A percentile compares a stretch with the other conserved stretches of the same genome.
These are phyloP conservation scores for Malassezia nana DNA, from an alignment of 1,284 basidiomycete genomes.

Conservation along the genomic window DNA sequence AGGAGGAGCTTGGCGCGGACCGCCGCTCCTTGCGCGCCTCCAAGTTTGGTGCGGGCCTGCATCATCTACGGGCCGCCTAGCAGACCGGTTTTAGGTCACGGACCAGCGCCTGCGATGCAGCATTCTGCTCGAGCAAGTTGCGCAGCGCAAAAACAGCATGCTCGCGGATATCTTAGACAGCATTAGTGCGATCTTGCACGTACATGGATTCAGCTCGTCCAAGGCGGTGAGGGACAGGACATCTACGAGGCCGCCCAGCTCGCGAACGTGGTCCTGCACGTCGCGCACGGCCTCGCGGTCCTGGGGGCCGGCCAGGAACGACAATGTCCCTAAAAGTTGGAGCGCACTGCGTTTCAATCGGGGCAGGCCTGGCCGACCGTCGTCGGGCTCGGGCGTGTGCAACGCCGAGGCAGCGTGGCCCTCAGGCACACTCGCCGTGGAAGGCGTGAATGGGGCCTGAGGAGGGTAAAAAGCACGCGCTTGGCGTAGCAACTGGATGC, in stretches of 20 bases:
- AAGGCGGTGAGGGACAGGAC: constrained; percentile 39
- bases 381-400: not conserved
- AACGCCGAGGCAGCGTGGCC: not conserved
- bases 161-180: constrained; percentile 35
- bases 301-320: not conserved
- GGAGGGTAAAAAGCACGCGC: constrained; percentile 7
- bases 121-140: constrained; percentile 32
- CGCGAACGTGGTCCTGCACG: constrained; percentile 35
- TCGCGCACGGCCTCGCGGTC: not conserved
- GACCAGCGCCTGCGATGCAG: constrained; percentile 29
- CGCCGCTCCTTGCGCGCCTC: constrained; percentile 16
- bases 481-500: constrained; percentile 4
- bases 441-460: constrained; percentile 4
- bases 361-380: constrained; percentile 10
- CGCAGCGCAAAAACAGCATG: constrained; percentile 42
- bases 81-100: constrained; percentile 22
- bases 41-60: constrained; percentile 16
- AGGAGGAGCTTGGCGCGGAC: constrained; percentile 10
- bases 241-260: constrained; percentile 31
- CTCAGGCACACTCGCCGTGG: not conserved
- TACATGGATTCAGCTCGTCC: constrained; percentile 38
- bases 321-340: constrained; percentile 11
- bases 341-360: constrained; percentile 11
- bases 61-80: not conserved
- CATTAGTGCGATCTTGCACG: constrained; percentile 14